A percentile compares a stretch with the other conserved stretches of the same genome.
These are phyloP conservation scores for Russula virescens DNA, from an alignment of 768 basidiomycete species.

Conservation along the genomic window DNA sequence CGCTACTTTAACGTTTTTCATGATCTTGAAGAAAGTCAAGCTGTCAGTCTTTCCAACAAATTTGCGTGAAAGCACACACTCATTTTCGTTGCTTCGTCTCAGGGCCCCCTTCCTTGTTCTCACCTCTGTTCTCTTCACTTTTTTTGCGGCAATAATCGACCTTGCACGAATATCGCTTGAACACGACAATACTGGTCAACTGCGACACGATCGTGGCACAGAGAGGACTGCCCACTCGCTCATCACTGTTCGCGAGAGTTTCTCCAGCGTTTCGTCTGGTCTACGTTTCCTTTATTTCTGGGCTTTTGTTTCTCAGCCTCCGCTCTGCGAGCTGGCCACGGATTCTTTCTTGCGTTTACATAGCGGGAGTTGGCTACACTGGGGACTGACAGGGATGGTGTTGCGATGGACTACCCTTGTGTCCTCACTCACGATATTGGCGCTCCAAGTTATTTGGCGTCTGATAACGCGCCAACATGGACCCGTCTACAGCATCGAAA, in stretches of 20 bases:
- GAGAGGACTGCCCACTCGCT: slow-evolving; percentile 34
- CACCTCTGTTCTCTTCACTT: slow-evolving; percentile 51
- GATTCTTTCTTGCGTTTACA: slow-evolving; percentile 28
- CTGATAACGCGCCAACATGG: slow-evolving; percentile 37
- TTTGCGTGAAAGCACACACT: background rate
- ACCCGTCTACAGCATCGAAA: slow-evolving; percentile 51
- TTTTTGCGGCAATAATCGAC: slow-evolving; percentile 59
- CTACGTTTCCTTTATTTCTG: slow-evolving; percentile 64
- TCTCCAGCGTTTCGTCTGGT: slow-evolving; percentile 51
- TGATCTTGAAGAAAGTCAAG: slow-evolving; percentile 24
- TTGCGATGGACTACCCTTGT: slow-evolving; percentile 49
- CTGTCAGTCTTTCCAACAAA: slow-evolving; percentile 12
- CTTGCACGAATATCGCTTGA: slow-evolving; percentile 47
- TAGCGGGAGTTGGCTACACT: slow-evolving; percentile 60
- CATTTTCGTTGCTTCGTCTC: background rate
- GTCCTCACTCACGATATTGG: slow-evolving; percentile 41
- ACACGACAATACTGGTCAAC: background rate
- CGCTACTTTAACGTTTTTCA: slow-evolving; percentile 28
- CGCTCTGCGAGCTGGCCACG: slow-evolving; percentile 37
- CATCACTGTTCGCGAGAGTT: slow-evolving; percentile 51
- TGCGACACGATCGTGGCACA: slow-evolving; percentile 20
- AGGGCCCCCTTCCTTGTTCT: slow-evolving; percentile 47
- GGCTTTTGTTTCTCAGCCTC: slow-evolving; percentile 55
- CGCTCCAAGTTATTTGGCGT: slow-evolving; percentile 63
- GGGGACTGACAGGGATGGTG: slow-evolving; percentile 50